Conservation (phyloP, 2,329 filamentous ascomycete species). For the Camillea tinctor region DNA sequence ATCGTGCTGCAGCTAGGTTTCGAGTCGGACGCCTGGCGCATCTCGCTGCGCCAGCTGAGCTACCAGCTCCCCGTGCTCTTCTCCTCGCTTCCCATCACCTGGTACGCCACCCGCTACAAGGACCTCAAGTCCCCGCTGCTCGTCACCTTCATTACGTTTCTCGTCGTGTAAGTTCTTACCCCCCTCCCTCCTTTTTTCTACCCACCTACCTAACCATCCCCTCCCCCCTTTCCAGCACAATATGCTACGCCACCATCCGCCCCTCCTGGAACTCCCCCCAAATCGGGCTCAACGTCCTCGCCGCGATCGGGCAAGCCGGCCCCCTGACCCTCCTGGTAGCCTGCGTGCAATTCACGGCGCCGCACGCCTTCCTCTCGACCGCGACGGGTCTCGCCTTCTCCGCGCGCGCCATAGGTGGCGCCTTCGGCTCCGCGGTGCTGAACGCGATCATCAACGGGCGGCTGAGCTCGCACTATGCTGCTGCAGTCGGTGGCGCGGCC, state of each 20-base stretch:
- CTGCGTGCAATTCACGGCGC: slow-evolving; percentile 51
- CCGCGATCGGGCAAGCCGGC: slow-evolving; percentile 48
- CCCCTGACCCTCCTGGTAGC: slow-evolving; percentile 50
- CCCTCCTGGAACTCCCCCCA: slow-evolving; percentile 45
- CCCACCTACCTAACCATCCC: no score
- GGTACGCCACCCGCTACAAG: slow-evolving; percentile 48
- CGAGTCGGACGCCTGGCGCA: slow-evolving; percentile 44
- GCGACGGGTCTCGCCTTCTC: slow-evolving; percentile 54
- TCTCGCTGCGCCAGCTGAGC: slow-evolving; percentile 47
- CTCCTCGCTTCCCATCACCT: slow-evolving; percentile 41
- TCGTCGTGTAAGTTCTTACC: slow-evolving; percentile 40
- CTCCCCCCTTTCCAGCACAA: slow-evolving; percentile 19
- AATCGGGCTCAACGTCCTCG: slow-evolving; percentile 46
- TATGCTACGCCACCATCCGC: slow-evolving; percentile 45
- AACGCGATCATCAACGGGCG: slow-evolving; percentile 52
- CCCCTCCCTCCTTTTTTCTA: not conserved
- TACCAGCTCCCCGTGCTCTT: slow-evolving; percentile 41
- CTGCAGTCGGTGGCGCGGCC: slow-evolving; percentile 41
- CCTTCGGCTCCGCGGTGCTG: slow-evolving; percentile 51
- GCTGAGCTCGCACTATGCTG: slow-evolving; percentile 38
- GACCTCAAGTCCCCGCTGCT: slow-evolving; percentile 48
- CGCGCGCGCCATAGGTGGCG: slow-evolving; percentile 51
- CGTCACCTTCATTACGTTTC: slow-evolving; percentile 45
- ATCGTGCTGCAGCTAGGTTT: slow-evolving; percentile 50
- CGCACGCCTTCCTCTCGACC: slow-evolving; percentile 51